phyloP scores from a whole-genome alignment of 768 basidiomycete species.

The Mycena leptocephala region DNA sequence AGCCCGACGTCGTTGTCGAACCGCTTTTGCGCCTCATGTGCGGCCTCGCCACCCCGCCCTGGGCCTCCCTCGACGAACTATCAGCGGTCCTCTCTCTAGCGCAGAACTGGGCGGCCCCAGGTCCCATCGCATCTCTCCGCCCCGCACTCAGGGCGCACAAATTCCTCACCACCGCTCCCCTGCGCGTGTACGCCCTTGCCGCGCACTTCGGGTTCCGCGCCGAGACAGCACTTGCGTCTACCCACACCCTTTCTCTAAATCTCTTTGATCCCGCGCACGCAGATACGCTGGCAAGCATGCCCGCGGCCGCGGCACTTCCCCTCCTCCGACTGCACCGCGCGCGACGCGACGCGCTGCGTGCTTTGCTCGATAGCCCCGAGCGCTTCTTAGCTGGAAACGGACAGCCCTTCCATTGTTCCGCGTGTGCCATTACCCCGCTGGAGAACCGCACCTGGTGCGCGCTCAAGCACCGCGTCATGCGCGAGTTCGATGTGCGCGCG shows the following conservation, averaged over 20 bases:
- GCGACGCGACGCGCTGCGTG: conserved; percentile 67
- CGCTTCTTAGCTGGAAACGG: conserved; percentile 70
- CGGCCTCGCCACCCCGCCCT: conserved; percentile 66
- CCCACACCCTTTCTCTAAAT: conserved; percentile 71
- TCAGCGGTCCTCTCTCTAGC: conserved; percentile 73
- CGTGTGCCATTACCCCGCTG: conserved; percentile 67
- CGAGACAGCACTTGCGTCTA: conserved; percentile 71
- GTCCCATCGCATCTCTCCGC: conserved; percentile 71
- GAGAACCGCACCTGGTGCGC: conserved; percentile 77
- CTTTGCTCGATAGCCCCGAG: conserved; percentile 71
- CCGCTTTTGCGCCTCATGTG: conserved; percentile 71
- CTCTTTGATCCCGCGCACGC: conserved; percentile 61
- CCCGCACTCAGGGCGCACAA: conserved; percentile 64
- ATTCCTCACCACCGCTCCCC: conserved; percentile 61
- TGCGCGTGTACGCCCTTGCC: conserved; percentile 70
- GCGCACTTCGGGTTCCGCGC: conserved; percentile 76
- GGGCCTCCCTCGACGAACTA: conserved; percentile 66
- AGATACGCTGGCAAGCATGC: conserved; percentile 61
- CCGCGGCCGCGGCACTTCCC: conserved; percentile 66
- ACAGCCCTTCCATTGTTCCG: conserved; percentile 63
- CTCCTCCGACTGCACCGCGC: conserved; percentile 72
- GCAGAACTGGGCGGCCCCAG: conserved; percentile 82
- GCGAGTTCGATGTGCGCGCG: conserved; percentile 75
- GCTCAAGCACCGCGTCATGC: conserved; percentile 69
- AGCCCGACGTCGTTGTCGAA: conserved; percentile 64